Conservation (phyloP, 2,329 filamentous ascomycete genomes). For the Bisporella sp. region DNA sequence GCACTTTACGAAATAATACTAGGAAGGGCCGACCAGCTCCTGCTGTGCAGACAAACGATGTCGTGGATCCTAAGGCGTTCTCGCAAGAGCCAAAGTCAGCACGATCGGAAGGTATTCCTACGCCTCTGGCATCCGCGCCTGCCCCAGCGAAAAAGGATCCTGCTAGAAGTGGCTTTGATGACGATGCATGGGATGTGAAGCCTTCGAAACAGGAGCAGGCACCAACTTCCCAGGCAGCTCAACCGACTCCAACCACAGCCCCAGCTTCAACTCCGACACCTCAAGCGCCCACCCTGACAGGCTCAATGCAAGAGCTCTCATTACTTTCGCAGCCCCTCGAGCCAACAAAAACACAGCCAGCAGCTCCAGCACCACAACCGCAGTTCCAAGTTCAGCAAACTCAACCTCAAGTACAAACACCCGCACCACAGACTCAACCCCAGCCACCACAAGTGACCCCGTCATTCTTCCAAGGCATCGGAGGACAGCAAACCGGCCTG, state of each 20-base stretch:
- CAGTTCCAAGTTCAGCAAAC: slow-evolving; percentile 18
- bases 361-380: slow-evolving; percentile 20
- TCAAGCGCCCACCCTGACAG: slow-evolving; percentile 50
- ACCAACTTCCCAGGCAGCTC: slow-evolving; percentile 29
- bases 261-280: slow-evolving; percentile 29
- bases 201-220: slow-evolving; percentile 53
- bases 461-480: slow-evolving; percentile 47
- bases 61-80: slow-evolving; percentile 83
- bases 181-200: slow-evolving; percentile 96
- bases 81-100: slow-evolving; percentile 45
- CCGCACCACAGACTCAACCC: slow-evolving; percentile 21
- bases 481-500: slow-evolving; percentile 41
- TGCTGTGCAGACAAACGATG: slow-evolving; percentile 76
- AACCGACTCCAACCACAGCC: slow-evolving; percentile 30
- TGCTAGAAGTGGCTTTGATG: slow-evolving; percentile 68
- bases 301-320: slow-evolving; percentile 63
- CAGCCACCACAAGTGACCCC: slow-evolving; percentile 46
- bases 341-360: slow-evolving; percentile 36
- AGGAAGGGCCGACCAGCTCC: slow-evolving; percentile 85
- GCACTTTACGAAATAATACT: slow-evolving; percentile 86
- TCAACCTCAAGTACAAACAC: slow-evolving; percentile 12
- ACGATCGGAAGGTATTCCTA: slow-evolving; percentile 37
- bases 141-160: slow-evolving; percentile 40
- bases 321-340: slow-evolving; percentile 53
- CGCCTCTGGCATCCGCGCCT: slow-evolving; percentile 33